Evolutionary conservation across 2,329 filamentous ascomycete species (phyloP), one percentile per base, ranked within the genome.

Genomic region (Daldinia sp.): DNA sequence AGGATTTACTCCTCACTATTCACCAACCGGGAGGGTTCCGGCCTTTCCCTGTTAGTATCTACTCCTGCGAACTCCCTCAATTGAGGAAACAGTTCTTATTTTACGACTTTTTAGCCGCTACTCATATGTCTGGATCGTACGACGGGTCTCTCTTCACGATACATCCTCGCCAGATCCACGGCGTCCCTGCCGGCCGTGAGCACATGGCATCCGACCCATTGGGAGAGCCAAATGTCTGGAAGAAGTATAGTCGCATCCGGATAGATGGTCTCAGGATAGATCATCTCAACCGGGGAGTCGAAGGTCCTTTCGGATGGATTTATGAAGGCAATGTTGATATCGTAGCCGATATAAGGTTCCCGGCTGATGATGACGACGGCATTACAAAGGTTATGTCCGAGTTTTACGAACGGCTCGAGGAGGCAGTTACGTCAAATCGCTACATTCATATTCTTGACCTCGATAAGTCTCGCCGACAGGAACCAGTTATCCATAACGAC

Each of bases 71-170:
- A 73, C 85, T 99, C 35, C 94, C 95, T 1, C 91, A 95, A 72
- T 81, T 99, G 47, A 87, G 95, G 53, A 98, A 97, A 74, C 94
- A 96, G 73, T 99, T 93, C 91, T 83, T 99, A 0, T 97, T 98
- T 76, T 99, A 99, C 80, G 95, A 99, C 76, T 96, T 99, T 70
- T 80, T 99, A 25, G 95, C 92, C 0, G 95, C 95, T 15, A 97
- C 92, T 73, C 94, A 95, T 77, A 96, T 98, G 87, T 97, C 93
- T 10, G 95, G 95, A 1, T 95, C 93, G 0, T 97, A 92, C 70
- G 95, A 99, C 73, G 93, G 95, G 57, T 98, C 95, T 0, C 83
- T 99, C 2, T 99, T 99, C 76, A 98, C 94, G 0, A 97, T 99
- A 47, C 95, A 99, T 76, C 95, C 94, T 3, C 87, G 93, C 15